These are phyloP conservation scores for Stachybotrys chlorohalonatus DNA, from an alignment of 2,329 filamentous ascomycete species.

Conservation along the genomic window DNA sequence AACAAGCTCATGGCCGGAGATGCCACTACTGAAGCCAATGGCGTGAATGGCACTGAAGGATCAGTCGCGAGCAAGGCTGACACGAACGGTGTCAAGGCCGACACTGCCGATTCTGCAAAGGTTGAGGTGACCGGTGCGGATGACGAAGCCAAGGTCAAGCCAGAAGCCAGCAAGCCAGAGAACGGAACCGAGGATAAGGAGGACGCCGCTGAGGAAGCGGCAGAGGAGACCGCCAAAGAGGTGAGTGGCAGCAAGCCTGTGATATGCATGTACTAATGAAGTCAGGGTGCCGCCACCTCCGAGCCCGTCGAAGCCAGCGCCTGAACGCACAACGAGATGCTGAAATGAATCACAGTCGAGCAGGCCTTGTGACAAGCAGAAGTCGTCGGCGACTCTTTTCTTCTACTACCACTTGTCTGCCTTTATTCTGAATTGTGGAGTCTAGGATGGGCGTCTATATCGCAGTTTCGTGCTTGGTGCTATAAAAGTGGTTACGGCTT, in stretches of 20 bases:
- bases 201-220: slow-evolving; percentile 14
- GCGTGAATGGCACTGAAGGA: slow-evolving; percentile 36
- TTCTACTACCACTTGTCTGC: not conserved
- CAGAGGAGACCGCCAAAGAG: slow-evolving; percentile 21
- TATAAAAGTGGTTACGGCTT: not conserved
- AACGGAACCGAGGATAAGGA: slow-evolving; percentile 6
- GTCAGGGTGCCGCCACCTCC: slow-evolving; percentile 16
- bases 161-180: slow-evolving; percentile 2
- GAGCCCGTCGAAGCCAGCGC: slow-evolving; percentile 28
- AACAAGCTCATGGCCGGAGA: slow-evolving; percentile 68
- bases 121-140: slow-evolving; percentile 13
- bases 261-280: slow-evolving; percentile 2
- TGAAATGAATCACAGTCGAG: not conserved
- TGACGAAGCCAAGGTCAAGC: slow-evolving; percentile 5
- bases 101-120: slow-evolving; percentile 25
- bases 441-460: not conserved
- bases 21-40: slow-evolving; percentile 31
- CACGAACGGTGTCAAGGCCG: slow-evolving; percentile 30
- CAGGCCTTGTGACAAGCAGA: not conserved
- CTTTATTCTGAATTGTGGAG: not conserved
- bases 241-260: slow-evolving; percentile 11
- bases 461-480: not conserved
- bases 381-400: not conserved
- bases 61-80: slow-evolving; percentile 32
- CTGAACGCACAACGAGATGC: slow-evolving; percentile 9